These are phyloP conservation scores for Cardamine occulta DNA, from an alignment of 345 rosid species.

Conservation along the genomic window DNA sequence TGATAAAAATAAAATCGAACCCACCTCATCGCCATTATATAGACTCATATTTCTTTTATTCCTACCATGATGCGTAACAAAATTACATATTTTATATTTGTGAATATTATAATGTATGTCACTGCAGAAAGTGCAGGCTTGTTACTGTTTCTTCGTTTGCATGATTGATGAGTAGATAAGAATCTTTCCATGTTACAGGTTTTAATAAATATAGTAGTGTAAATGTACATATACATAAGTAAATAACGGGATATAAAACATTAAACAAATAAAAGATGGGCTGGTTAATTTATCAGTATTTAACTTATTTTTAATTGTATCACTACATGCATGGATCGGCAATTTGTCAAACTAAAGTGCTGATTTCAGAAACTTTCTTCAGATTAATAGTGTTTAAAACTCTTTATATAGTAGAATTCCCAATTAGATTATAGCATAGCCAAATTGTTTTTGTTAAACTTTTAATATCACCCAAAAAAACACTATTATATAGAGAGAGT, in stretches of 20 bases:
- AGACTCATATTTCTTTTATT: background rate
- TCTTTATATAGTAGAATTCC: constrained; percentile 5
- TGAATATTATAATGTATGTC: constrained; percentile 11
- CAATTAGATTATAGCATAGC: background rate
- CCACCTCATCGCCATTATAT: constrained; percentile 41
- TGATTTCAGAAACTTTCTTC: background rate
- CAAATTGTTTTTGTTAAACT: background rate
- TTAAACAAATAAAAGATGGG: too few relatives aligned
- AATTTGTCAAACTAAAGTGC: background rate
- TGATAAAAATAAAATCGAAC: background rate
- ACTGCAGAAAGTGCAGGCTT: constrained; percentile 42
- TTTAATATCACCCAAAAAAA: background rate
- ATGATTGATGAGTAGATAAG: constrained; percentile 59
- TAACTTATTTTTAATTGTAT: background rate
- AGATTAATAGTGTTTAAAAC: background rate
- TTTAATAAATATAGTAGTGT: constrained; percentile 18
- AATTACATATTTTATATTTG: background rate
- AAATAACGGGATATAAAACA: too few relatives aligned
- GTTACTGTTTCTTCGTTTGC: constrained; percentile 39
- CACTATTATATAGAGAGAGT: background rate
- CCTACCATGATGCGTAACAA: constrained; percentile 18
- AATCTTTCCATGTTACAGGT: constrained; percentile 75
- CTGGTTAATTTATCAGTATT: background rate
- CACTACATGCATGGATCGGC: background rate
- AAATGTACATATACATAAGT: background rate